Evolutionary conservation across 352 stramenopile species (phyloP).

Genomic region (Globisporangium iwayamae): DNA sequence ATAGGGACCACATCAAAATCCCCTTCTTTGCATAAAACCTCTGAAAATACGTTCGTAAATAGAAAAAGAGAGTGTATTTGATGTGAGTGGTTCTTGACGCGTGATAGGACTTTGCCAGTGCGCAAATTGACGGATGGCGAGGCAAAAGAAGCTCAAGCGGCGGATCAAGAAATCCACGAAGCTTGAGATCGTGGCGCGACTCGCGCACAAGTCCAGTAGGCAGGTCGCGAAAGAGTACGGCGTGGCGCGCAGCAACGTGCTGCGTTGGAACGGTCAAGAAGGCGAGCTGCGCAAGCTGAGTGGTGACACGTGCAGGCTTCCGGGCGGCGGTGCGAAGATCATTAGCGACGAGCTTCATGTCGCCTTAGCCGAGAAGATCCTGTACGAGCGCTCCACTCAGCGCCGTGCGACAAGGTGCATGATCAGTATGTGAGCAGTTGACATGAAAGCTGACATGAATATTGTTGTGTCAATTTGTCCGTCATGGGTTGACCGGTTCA

Average conservation of each 20-base stretch:
- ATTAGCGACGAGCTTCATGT: not conserved
- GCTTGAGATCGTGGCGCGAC: not conserved
- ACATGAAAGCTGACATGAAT: not conserved
- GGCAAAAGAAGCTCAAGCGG: constrained; percentile 1
- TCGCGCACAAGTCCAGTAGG: not conserved
- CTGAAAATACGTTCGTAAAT: too few species aligned
- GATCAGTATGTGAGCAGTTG: not conserved
- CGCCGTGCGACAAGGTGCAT: not conserved
- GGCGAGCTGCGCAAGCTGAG: not conserved
- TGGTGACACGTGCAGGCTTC: not conserved
- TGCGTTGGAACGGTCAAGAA: constrained; percentile 1
- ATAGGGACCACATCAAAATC: too few species aligned
- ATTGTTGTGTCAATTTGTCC: constrained; percentile 1
- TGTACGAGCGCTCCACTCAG: not conserved
- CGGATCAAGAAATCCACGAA: not conserved
- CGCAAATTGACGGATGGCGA: not conserved
- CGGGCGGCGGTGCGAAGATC: not conserved
- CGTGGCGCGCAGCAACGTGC: not conserved
- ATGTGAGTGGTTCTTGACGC: too few species aligned
- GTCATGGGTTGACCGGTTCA: not conserved
- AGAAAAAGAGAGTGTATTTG: too few species aligned
- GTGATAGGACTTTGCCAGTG: too few species aligned
- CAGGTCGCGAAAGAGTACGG: constrained; percentile 1
- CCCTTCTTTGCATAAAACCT: too few species aligned
- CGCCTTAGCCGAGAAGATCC: not conserved